A percentile compares a stretch with the other conserved stretches of the same genome.
Conservation (phyloP, 2,329 filamentous ascomycete species). For the Clathrospora elynae region DNA sequence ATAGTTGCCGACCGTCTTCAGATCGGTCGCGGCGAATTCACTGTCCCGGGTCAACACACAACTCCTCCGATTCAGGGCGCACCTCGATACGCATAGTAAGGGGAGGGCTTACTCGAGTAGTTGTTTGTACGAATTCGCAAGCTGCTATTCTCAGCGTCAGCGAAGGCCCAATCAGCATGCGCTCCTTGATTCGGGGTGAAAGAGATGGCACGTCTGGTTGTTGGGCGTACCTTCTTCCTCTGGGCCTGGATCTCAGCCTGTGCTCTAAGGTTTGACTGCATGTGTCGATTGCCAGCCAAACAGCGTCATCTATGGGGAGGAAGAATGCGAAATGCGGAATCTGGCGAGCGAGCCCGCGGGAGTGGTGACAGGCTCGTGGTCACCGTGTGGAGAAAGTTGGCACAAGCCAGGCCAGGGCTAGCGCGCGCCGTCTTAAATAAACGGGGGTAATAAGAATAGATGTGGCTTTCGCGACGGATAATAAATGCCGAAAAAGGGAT, state of each 20-base stretch:
- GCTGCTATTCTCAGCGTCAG: conserved; percentile 59
- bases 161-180: conserved; percentile 2
- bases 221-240: conserved; percentile 60
- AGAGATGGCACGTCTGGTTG: conserved; percentile 2
- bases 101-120: conserved; percentile 76
- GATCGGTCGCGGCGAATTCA: conserved; percentile 90
- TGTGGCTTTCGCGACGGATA: conserved; percentile 1
- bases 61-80: conserved; percentile 4
- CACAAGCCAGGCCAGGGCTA: conserved; percentile 34
- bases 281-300: conserved; percentile 37
- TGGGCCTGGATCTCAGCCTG: conserved; percentile 64
- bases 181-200: conserved; percentile 7
- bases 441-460: conserved; percentile 12
- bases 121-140: conserved; percentile 95
- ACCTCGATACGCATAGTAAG: conserved; percentile 8
- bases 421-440: conserved; percentile 17
- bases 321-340: no score
- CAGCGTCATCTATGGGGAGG: conserved; percentile 44
- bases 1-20: conserved; percentile 94
- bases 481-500: conserved; percentile 4
- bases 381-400: conserved; percentile 19
- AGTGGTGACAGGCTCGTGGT: conserved; percentile 16
- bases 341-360: conserved; percentile 35
- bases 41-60: conserved; percentile 55
- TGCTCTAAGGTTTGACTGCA: conserved; percentile 54